These are phyloP conservation scores for Teunomyces lycoperdinae DNA, from an alignment of 805 yeast species.

Conservation along the genomic window DNA sequence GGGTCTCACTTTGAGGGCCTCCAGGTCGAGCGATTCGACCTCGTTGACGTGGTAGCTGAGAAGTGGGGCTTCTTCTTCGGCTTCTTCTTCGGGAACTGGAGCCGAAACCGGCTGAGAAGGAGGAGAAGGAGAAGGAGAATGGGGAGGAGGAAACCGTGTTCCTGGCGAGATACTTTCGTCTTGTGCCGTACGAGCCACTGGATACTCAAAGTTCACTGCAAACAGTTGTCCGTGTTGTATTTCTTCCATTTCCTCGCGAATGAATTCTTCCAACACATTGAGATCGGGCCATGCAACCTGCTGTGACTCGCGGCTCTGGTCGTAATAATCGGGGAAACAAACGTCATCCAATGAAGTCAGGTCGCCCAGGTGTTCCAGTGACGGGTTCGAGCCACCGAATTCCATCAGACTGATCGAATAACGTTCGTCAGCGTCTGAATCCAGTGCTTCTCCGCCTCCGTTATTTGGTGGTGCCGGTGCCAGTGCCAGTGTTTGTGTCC, in stretches of 20 bases:
- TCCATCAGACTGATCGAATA: slow-evolving; percentile 27
- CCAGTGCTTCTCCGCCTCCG: slow-evolving; percentile 2
- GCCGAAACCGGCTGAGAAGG: neutral
- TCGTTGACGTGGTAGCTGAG: slow-evolving; percentile 31
- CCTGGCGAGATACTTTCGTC: slow-evolving; percentile 10
- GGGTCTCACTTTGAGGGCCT: slow-evolving; percentile 61
- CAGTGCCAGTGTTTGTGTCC: slow-evolving; percentile 11
- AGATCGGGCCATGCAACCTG: slow-evolving; percentile 79
- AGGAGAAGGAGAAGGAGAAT: no score
- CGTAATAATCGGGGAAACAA: slow-evolving; percentile 76
- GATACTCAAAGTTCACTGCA: slow-evolving; percentile 39
- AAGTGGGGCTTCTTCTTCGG: slow-evolving; percentile 23
- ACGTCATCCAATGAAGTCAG: slow-evolving; percentile 87
- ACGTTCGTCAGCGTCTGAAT: slow-evolving; percentile 14
- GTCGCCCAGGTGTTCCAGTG: slow-evolving; percentile 57
- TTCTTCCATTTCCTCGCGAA: slow-evolving; percentile 58
- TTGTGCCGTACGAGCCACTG: slow-evolving; percentile 11
- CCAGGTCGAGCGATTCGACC: slow-evolving; percentile 39
- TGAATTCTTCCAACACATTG: slow-evolving; percentile 69
- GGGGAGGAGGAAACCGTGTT: neutral
- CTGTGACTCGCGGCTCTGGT: slow-evolving; percentile 20
- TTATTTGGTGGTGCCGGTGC: neutral
- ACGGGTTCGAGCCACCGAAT: slow-evolving; percentile 59
- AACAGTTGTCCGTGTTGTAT: slow-evolving; percentile 18
- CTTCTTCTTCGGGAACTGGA: neutral